These are phyloP conservation scores for Moricandia moricandioides DNA, from an alignment of 345 rosid genomes.

Conservation along the genomic window DNA sequence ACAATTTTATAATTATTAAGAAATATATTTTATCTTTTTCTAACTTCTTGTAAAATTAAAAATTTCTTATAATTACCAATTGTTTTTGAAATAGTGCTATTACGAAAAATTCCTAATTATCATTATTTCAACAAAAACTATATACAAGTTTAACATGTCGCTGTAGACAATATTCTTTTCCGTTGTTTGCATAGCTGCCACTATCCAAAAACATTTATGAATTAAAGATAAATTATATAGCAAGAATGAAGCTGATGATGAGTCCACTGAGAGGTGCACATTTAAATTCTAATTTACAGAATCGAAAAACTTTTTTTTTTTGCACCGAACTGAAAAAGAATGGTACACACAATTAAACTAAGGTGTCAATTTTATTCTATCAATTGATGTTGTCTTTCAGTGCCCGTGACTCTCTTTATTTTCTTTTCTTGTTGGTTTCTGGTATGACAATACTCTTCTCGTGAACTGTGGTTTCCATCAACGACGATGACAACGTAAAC, in stretches of 20 bases:
- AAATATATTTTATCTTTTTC: background rate
- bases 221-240: conserved; percentile 20
- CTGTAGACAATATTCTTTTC: background rate
- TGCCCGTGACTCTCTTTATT: conserved; percentile 39
- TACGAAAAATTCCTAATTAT: background rate
- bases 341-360: background rate
- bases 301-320: too few relatives aligned
- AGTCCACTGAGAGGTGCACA: conserved; percentile 28
- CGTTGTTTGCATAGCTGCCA: background rate
- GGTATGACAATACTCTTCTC: conserved; percentile 26
- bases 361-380: conserved; percentile 10
- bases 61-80: background rate
- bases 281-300: background rate
- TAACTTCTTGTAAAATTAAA: background rate
- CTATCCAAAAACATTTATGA: conserved; percentile 8
- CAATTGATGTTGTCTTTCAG: conserved; percentile 31
- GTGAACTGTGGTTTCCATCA: conserved; percentile 31
- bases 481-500: conserved; percentile 27
- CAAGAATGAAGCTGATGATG: conserved; percentile 10
- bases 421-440: conserved; percentile 30
- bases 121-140: background rate
- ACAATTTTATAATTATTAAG: background rate
- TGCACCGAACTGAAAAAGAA: background rate
- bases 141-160: background rate
- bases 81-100: background rate